phyloP scores from a whole-genome alignment of 1,139 yeast species.

The Suhomyces atakaporum region DNA sequence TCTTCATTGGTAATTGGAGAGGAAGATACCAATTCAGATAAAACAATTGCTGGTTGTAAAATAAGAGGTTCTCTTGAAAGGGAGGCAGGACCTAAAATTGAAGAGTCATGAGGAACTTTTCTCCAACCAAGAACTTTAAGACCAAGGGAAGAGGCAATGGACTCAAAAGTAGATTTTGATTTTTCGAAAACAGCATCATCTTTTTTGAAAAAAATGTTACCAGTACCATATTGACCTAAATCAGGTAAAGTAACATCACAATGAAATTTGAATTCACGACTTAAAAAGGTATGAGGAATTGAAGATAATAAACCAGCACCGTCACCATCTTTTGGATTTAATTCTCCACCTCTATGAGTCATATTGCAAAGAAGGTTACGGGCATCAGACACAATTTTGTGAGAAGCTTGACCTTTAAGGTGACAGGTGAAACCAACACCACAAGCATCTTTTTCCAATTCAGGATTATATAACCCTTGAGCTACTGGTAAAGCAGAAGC shows the following conservation, averaged over 20 bases:
- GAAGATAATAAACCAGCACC: conserved; percentile 98
- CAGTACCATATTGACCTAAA: conserved; percentile 89
- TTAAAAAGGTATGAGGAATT: conserved; percentile 85
- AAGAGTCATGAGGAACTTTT: conserved; percentile 90
- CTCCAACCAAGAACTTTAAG: conserved; percentile 93
- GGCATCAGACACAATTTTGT: conserved; percentile 93
- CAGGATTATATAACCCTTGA: conserved; percentile 93
- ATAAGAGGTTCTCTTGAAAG: conserved; percentile 89
- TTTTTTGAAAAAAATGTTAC: conserved; percentile 88
- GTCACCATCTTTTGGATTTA: conserved; percentile 96
- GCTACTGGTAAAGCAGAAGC: conserved; percentile 84
- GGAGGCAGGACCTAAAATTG: conserved; percentile 93
- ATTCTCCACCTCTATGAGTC: conserved; percentile 98
- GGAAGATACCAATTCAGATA: conserved; percentile 51
- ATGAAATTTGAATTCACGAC: conserved; percentile 76
- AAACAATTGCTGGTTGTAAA: conserved; percentile 84
- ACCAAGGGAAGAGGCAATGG: conserved; percentile 73
- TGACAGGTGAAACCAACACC: conserved; percentile 98
- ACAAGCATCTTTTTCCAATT: conserved; percentile 93
- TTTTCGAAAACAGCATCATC: conserved; percentile 66
- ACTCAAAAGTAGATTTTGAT: conserved; percentile 76
- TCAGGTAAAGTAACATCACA: conserved; percentile 64
- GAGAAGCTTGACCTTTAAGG: conserved; percentile 84
- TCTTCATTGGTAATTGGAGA: conserved; percentile 50
- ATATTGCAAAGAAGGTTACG: conserved; percentile 85